These are phyloP conservation scores for Candida xiaguanensis DNA, from an alignment of 805 yeast species.

Conservation along the genomic window DNA sequence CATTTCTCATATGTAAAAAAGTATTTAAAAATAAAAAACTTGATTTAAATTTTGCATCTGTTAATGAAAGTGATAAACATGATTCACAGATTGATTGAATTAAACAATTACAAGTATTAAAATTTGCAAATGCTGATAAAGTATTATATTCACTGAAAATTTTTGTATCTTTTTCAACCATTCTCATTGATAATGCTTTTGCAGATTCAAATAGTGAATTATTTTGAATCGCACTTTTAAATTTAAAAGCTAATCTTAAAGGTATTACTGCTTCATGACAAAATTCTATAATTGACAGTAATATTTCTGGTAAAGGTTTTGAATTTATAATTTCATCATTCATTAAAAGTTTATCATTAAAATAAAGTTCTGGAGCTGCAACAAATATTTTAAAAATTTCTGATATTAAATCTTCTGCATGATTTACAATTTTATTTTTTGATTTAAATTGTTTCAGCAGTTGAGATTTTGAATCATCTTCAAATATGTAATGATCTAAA, in stretches of 20 bases:
- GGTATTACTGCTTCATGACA: conserved; percentile 22
- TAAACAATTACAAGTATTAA: conserved; percentile 25
- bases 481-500: conserved; percentile 18
- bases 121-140: conserved; percentile 25
- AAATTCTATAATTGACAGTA: conserved; percentile 15
- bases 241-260: conserved; percentile 15
- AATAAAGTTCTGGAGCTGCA: conserved; percentile 31
- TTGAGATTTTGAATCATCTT: conserved; percentile 4
- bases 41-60: conserved; percentile 34
- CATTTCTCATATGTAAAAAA: conserved; percentile 26
- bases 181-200: conserved; percentile 26
- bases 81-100: conserved; percentile 34
- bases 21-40: conserved; percentile 32
- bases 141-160: conserved; percentile 17
- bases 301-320: conserved; percentile 12
- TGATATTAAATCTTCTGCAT: conserved; percentile 27
- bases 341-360: conserved; percentile 24
- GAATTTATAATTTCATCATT: conserved; percentile 14
- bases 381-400: conserved; percentile 31
- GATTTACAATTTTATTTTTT: conserved; percentile 6
- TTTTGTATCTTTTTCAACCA: conserved; percentile 17
- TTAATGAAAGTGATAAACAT: conserved; percentile 28
- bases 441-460: conserved; percentile 2
- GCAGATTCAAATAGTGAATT: conserved; percentile 31
- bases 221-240: conserved; percentile 13